Evolutionary conservation across 495 filamentous ascomycete genomes (phyloP).

Genomic region (Massariosphaeria phaeospora): DNA sequence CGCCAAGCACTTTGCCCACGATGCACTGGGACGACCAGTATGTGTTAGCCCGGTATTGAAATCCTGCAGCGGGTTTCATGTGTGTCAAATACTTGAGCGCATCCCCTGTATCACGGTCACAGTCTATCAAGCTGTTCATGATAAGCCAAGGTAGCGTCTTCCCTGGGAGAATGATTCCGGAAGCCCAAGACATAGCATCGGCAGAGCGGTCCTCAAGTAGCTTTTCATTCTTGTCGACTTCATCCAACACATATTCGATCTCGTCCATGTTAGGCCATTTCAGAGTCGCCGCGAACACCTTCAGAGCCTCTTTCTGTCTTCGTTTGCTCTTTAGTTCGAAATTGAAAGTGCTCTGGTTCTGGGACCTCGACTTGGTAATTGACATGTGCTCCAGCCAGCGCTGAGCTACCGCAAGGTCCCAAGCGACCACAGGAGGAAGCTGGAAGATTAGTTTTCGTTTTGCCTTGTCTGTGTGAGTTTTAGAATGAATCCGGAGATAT

Average conservation of each 20-base stretch:
- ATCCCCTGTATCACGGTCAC: slow-evolving; percentile 56
- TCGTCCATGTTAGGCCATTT: slow-evolving; percentile 68
- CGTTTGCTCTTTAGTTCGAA: slow-evolving; percentile 57
- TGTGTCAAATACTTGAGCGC: slow-evolving; percentile 58
- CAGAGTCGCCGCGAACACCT: slow-evolving; percentile 61
- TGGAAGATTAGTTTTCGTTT: slow-evolving; percentile 53
- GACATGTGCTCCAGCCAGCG: slow-evolving; percentile 64
- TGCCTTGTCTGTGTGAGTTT: slow-evolving; percentile 48
- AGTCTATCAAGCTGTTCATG: slow-evolving; percentile 68
- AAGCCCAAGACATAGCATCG: slow-evolving; percentile 68
- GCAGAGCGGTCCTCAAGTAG: slow-evolving; percentile 57
- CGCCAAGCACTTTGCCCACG: slow-evolving; percentile 65
- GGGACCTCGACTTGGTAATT: slow-evolving; percentile 49
- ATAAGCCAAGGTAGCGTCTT: slow-evolving; percentile 63
- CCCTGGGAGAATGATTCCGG: slow-evolving; percentile 64
- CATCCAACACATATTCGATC: slow-evolving; percentile 54
- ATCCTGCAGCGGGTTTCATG: slow-evolving; percentile 58
- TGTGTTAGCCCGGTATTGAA: slow-evolving; percentile 64
- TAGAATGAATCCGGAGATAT: slow-evolving; percentile 56
- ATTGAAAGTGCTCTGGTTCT: slow-evolving; percentile 45
- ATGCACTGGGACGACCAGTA: slow-evolving; percentile 67
- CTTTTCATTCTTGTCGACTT: slow-evolving; percentile 49
- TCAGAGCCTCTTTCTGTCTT: slow-evolving; percentile 59
- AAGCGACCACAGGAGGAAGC: slow-evolving; percentile 62
- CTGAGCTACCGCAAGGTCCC: slow-evolving; percentile 62